Evolutionary conservation across 805 yeast species (phyloP).

Genomic region (Cyberlindnera euphorbiae): DNA sequence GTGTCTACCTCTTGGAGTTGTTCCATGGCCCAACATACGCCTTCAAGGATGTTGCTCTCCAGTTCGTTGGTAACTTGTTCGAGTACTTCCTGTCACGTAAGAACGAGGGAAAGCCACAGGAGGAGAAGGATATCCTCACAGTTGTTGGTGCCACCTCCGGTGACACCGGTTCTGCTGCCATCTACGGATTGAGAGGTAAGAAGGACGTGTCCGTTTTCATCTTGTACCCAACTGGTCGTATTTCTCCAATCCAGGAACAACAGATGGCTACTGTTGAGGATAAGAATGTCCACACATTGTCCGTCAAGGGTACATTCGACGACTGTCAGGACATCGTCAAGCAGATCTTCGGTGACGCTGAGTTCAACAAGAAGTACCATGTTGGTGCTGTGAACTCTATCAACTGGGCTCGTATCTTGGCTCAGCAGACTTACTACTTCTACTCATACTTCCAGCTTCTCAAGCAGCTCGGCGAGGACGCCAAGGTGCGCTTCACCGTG

Average conservation of each 20-base stretch:
- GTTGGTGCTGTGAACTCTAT: slow-evolving; percentile 98
- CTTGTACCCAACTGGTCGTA: slow-evolving; percentile 94
- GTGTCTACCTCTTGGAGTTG: slow-evolving; percentile 77
- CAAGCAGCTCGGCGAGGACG: slow-evolving; percentile 34
- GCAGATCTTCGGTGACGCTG: slow-evolving; percentile 82
- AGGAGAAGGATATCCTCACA: slow-evolving; percentile 73
- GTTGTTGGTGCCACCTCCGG: slow-evolving; percentile 99
- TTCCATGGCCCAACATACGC: slow-evolving; percentile 99
- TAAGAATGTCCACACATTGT: slow-evolving; percentile 86
- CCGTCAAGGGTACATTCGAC: slow-evolving; percentile 95
- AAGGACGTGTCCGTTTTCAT: slow-evolving; percentile 97
- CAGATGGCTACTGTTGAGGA: slow-evolving; percentile 98
- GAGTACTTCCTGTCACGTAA: slow-evolving; percentile 83
- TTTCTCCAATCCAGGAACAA: slow-evolving; percentile 95
- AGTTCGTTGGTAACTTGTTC: slow-evolving; percentile 94
- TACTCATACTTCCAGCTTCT: slow-evolving; percentile 77
- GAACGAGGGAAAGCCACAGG: slow-evolving; percentile 50
- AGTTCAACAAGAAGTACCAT: slow-evolving; percentile 84
- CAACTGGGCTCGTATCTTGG: slow-evolving; percentile 98
- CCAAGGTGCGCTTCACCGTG: slow-evolving; percentile 76
- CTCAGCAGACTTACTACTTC: slow-evolving; percentile 96
- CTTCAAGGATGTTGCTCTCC: slow-evolving; percentile 97
- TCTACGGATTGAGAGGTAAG: slow-evolving; percentile 94
- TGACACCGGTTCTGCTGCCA: slow-evolving; percentile 99
- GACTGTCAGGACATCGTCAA: slow-evolving; percentile 98